Percentiles rank a stretch among this genome's conserved stretches.
Conservation (phyloP, 225 moss, liverwort and hornwort genomes). For the Bryoerythrophyllum caledonicum region DNA sequence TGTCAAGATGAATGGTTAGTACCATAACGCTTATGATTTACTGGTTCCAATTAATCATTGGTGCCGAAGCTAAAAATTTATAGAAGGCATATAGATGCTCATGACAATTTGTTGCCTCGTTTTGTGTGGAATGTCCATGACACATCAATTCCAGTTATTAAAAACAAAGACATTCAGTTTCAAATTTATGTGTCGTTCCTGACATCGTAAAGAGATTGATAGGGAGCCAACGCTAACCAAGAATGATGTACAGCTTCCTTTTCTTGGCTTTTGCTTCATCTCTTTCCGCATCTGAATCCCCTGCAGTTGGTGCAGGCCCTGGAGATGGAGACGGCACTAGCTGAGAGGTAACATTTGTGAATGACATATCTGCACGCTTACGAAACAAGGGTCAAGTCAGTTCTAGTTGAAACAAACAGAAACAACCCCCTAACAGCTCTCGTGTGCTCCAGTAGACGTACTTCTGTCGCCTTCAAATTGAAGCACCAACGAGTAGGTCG, state of each 20-base stretch:
- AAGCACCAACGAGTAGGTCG: no score
- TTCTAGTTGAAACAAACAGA: not conserved
- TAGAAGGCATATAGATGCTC: no score
- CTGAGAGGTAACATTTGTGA: not conserved
- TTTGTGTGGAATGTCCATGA: no score
- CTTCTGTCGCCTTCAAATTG: no score
- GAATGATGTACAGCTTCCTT: not conserved
- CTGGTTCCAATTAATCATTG: no score
- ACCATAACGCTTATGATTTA: no score
- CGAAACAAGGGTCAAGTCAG: not conserved
- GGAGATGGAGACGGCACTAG: constrained; percentile 12
- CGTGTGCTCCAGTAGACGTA: no score
- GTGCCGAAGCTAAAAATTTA: no score
- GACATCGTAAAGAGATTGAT: not conserved
- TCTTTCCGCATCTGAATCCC: not conserved
- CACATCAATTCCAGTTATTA: no score
- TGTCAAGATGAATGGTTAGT: not conserved
- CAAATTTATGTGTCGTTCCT: not conserved
- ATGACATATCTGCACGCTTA: not conserved
- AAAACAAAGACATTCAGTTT: no score
- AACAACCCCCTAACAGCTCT: not conserved
- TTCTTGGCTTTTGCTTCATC: not conserved
- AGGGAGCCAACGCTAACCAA: constrained; percentile 8
- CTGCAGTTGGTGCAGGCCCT: not conserved
- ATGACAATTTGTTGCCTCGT: no score